Conservation (phyloP, 768 basidiomycete genomes). For the Auriculariales sp. region DNA sequence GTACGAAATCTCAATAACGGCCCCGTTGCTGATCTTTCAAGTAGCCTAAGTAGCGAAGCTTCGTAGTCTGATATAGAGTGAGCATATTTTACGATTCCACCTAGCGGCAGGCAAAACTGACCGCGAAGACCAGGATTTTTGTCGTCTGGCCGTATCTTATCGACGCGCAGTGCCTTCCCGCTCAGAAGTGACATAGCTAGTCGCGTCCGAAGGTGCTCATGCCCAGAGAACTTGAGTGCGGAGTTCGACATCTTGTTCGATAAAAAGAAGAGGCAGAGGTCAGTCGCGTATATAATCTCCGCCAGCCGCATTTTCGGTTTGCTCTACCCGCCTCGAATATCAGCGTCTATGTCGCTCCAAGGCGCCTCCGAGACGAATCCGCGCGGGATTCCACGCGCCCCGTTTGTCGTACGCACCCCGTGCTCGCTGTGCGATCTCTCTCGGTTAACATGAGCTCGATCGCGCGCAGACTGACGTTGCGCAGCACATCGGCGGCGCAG, state of each 20-base stretch:
- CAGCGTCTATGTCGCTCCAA: no score
- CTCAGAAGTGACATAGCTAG: constrained; percentile 83
- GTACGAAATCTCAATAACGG: constrained; percentile 87
- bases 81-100: background rate
- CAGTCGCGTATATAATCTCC: no score
- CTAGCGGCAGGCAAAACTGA: constrained; percentile 13
- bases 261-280: no score
- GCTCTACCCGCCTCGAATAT: no score
- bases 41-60: constrained; percentile 69
- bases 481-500: constrained; percentile 66
- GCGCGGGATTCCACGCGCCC: constrained; percentile 87
- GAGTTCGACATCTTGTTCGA: no score
- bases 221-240: no score
- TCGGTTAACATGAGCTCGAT: background rate
- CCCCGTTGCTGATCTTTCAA: constrained; percentile 92
- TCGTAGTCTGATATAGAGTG: constrained; percentile 56
- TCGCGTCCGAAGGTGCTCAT: constrained; percentile 71
- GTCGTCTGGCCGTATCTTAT: constrained; percentile 80
- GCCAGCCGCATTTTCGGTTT: no score
- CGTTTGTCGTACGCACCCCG: constrained; percentile 73
- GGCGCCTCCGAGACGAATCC: constrained; percentile 46
- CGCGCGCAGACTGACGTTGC: constrained; percentile 64
- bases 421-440: background rate
- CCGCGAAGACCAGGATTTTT: constrained; percentile 92
- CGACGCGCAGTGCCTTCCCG: constrained; percentile 70